Conservation (phyloP, 2,329 filamentous ascomycete genomes). For the Calycina herbarum region DNA sequence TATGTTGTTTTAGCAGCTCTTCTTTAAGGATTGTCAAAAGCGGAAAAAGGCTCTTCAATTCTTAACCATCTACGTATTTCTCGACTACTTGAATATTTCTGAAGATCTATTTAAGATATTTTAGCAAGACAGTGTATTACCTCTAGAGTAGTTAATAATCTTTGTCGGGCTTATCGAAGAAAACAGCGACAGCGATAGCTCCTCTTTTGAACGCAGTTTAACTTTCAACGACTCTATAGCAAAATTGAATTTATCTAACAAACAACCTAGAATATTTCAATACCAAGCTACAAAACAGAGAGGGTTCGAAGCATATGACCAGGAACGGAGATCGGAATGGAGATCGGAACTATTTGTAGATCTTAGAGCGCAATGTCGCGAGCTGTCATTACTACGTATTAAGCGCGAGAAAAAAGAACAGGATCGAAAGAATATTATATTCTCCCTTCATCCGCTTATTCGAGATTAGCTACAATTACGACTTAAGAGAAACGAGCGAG, state of each 20-base stretch:
- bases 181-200: too few species aligned
- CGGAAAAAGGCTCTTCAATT: slow-evolving; percentile 4
- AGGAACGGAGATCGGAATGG: slow-evolving; percentile 5
- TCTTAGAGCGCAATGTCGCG: neutral
- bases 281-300: neutral
- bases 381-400: slow-evolving; percentile 7
- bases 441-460: slow-evolving; percentile 13
- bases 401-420: neutral
- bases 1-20: slow-evolving; percentile 9
- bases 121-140: neutral
- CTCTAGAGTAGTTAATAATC: slow-evolving; percentile 1
- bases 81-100: slow-evolving; percentile 3
- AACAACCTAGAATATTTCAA: neutral
- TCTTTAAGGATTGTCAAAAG: slow-evolving; percentile 4
- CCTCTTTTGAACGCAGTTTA: neutral
- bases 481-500: neutral
- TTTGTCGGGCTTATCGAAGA: neutral
- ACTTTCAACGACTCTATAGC: neutral
- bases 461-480: slow-evolving; percentile 11
- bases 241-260: neutral
- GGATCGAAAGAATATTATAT: neutral
- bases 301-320: neutral
- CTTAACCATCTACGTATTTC: slow-evolving; percentile 5
- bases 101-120: slow-evolving; percentile 9
- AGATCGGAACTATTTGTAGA: slow-evolving; percentile 1